A percentile compares a stretch with the other conserved stretches of the same genome.
Evolutionary conservation across 2,329 filamentous ascomycete species (phyloP).

Genomic region (Sphaceloma murrayae): DNA sequence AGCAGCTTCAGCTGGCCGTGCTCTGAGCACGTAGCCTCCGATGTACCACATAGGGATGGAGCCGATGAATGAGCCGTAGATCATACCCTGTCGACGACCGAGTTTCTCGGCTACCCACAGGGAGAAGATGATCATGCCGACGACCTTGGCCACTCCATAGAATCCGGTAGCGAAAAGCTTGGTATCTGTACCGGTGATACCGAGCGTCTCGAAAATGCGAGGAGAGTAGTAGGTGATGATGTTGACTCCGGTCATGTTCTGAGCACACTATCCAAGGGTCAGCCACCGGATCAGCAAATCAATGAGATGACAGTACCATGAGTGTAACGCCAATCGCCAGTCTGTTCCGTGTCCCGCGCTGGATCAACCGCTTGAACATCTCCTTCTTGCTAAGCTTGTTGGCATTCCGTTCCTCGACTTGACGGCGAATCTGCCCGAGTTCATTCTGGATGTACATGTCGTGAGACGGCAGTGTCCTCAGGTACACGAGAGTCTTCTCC

Average conservation of each 20-base stretch:
- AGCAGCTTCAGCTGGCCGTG: slow-evolving; percentile 40
- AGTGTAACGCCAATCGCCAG: slow-evolving; percentile 19
- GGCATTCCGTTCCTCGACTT: slow-evolving; percentile 41
- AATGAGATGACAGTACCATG: slow-evolving; percentile 29
- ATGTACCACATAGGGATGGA: slow-evolving; percentile 44
- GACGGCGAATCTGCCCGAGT: slow-evolving; percentile 38
- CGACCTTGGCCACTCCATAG: slow-evolving; percentile 37
- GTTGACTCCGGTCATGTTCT: slow-evolving; percentile 21
- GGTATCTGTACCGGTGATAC: slow-evolving; percentile 35
- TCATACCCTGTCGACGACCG: slow-evolving; percentile 35
- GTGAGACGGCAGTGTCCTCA: slow-evolving; percentile 38
- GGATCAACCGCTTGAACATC: slow-evolving; percentile 43
- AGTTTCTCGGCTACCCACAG: slow-evolving; percentile 33
- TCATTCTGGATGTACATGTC: slow-evolving; percentile 41
- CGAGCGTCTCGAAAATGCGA: slow-evolving; percentile 35
- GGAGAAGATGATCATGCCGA: slow-evolving; percentile 32
- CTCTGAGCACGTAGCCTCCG: slow-evolving; percentile 45
- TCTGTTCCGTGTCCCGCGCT: slow-evolving; percentile 25
- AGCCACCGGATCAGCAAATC: slow-evolving; percentile 25
- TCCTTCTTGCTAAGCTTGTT: slow-evolving; percentile 56
- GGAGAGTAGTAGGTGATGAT: slow-evolving; percentile 32
- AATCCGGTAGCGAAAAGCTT: slow-evolving; percentile 43
- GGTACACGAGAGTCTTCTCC: slow-evolving; percentile 32
- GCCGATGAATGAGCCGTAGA: slow-evolving; percentile 41
- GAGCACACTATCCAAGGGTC: background rate